Base-by-base conservation (phyloP, 164 flowering plant species). In the Amborella trichopoda region DNA sequence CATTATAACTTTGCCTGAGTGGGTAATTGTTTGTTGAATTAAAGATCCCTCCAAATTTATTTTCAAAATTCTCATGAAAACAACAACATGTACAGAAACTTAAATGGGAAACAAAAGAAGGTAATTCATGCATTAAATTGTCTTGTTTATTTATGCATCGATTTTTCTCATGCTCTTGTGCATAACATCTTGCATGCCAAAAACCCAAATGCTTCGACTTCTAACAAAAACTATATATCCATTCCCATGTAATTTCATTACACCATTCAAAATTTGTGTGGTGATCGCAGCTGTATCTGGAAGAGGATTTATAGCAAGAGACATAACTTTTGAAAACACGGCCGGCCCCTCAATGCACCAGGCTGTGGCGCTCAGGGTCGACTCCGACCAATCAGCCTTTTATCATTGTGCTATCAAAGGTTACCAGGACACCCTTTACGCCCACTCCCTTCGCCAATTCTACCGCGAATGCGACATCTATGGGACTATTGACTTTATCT, bases 401-500 rank as follows among this genome's bases (percentile, higher is more conserved):
- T 88, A 43, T 68, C 60, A 81, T 3, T 88, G 96, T 76, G 80
- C 94, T 78, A 63, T 88, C 50, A 91, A 83, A 45, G 83, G 94
- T 24, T 64, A 79, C 63, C 96, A 87, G 52, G 96, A 87, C 78
- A 83, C 94, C 10, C 81, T 87, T 49, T 88, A 88, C 52, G 73
- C 80, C 22, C 96, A 88, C 64, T 88, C 94, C 1, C 94, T 88
- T 43, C 78, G 94, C 38, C 94, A 83, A 46, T 83, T 88, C 63
- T 88, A 69, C 64, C 83, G 91, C 2, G 96, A 87, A 48, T 87
- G 96, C 48, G 51, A 38, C 72, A 71, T 87, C 34, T 66, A 73
- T 20, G 96, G 94, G 32, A 88, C 96, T 50, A 76, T 88, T 21
- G 96, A 88, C 60, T 88, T 77, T 83, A 83, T 88, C 2, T 81